Evolutionary conservation across 108 stramenopile species (phyloP).

Genomic region (Skeletonema tropicum): DNA sequence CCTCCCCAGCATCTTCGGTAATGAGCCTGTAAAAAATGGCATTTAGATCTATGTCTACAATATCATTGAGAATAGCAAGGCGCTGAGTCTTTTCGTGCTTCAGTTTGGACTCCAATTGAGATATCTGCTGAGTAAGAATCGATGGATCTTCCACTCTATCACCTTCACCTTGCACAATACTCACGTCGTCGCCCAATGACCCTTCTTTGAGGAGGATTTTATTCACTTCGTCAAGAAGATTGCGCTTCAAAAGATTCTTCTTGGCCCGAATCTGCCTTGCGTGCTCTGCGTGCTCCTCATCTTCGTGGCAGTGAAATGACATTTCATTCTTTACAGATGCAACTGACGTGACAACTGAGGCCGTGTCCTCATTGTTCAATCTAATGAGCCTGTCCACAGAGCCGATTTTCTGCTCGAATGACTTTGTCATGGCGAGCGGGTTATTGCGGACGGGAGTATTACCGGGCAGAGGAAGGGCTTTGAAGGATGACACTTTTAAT

Average conservation of each 20-base stretch:
- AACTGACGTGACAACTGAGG: slow-evolving; percentile 17
- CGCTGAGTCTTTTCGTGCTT: slow-evolving; percentile 34
- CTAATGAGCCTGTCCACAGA: slow-evolving; percentile 20
- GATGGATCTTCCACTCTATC: slow-evolving; percentile 36
- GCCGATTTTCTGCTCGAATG: slow-evolving; percentile 34
- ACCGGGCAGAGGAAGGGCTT: slow-evolving; percentile 33
- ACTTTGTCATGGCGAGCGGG: slow-evolving; percentile 22
- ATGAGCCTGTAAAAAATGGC: slow-evolving; percentile 25
- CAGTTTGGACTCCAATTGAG: slow-evolving; percentile 35
- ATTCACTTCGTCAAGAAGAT: slow-evolving; percentile 35
- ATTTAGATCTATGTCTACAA: slow-evolving; percentile 43
- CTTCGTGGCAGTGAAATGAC: not conserved
- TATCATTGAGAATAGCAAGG: slow-evolving; percentile 35
- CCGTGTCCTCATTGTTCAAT: slow-evolving; percentile 3
- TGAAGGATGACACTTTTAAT: slow-evolving; percentile 12
- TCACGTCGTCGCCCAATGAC: slow-evolving; percentile 12
- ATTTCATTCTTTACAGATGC: not conserved
- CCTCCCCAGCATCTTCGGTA: slow-evolving; percentile 19
- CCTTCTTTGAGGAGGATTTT: slow-evolving; percentile 7
- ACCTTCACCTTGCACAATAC: slow-evolving; percentile 2
- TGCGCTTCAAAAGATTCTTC: slow-evolving; percentile 23
- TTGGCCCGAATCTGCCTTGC: slow-evolving; percentile 12
- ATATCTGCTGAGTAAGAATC: slow-evolving; percentile 25
- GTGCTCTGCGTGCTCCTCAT: slow-evolving; percentile 30
- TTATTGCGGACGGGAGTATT: slow-evolving; percentile 29